Evolutionary conservation across 371 early-diverging fungal species (phyloP), one percentile per base, ranked within the genome.

Genomic region (Nematocida sp.): DNA sequence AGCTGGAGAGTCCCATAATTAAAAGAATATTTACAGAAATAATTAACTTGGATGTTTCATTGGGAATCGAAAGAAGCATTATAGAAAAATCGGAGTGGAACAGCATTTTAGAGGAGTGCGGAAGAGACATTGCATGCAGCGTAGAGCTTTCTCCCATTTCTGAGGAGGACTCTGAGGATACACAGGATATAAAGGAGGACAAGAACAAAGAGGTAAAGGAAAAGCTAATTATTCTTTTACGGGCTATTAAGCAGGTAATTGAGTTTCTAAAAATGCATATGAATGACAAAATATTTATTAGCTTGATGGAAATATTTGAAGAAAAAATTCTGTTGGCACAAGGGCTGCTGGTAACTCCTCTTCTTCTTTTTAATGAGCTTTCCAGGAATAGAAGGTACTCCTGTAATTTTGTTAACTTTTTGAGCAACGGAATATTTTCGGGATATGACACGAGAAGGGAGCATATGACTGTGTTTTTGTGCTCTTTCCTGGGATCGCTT

Each of bases 281-380:
- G 59, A 57, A 39, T 38, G 59, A 57, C 9, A 25, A n/a, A 35
- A 5, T 63, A 30, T 63, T 63, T 36, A 18, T 11, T 28, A 28
- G 7, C 13, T 39, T 63, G 13, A 38, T 63, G 63, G 26, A 63
- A 5, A 11, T 47, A 23, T 63, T 63, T 63, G 63, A 63, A 47
- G 63, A 63, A 25, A 63, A n/a, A 25, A 23, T 63, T 16, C 45
- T 45, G 7, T 39, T 39, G 3, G 4, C 7, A 5, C 11, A 7
- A 9, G 59, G 59, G 7, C 26, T 57, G 59, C 9, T 57, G 39
- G 9, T 38, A 9, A 39, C 7, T 57, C 59, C 4, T 4, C 25
- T 57, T 57, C 4, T 57, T 11, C 11, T 63, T n/a, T 63, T 63
- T 45, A 9, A 4, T 33, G 5, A 11, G 7, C 3, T 63, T 28